phyloP scores from a whole-genome alignment of 768 basidiomycete species.

The Termitomyces sp. region DNA sequence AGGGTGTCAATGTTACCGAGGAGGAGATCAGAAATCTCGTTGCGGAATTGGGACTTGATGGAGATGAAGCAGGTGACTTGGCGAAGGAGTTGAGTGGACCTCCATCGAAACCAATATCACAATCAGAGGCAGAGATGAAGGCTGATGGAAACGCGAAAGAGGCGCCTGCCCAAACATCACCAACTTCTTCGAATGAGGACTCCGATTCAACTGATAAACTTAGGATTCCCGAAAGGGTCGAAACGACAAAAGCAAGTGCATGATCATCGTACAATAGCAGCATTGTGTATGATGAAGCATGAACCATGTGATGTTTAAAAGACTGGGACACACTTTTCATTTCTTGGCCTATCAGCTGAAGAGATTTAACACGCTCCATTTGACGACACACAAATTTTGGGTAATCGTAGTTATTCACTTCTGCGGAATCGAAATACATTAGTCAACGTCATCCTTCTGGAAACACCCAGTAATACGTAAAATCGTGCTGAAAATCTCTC shows the following conservation, averaged over 20 bases:
- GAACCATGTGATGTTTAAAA: conserved; percentile 13
- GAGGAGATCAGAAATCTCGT: conserved; percentile 70
- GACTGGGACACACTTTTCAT: conserved; percentile 22
- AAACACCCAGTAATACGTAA: background rate
- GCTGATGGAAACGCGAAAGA: background rate
- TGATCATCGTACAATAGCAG: background rate
- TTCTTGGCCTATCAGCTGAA: conserved; percentile 26
- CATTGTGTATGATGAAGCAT: background rate
- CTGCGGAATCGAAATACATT: conserved; percentile 38
- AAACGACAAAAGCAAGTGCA: background rate
- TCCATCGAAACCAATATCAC: conserved; percentile 6
- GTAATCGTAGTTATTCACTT: conserved; percentile 51
- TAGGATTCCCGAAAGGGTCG: background rate
- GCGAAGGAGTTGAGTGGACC: conserved; percentile 52
- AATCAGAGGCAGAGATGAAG: background rate
- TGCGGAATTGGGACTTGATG: conserved; percentile 69
- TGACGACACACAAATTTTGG: conserved; percentile 52
- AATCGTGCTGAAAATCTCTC: background rate
- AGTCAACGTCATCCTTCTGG: conserved; percentile 36
- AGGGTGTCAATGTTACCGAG: conserved; percentile 73
- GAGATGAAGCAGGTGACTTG: conserved; percentile 72
- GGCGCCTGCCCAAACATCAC: background rate
- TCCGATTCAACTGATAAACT: background rate
- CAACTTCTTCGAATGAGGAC: background rate
- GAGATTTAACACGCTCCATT: conserved; percentile 21